Percentiles rank a stretch among this genome's conserved stretches.
These are phyloP conservation scores for Dactylonectria macrodidyma DNA, from an alignment of 2,329 filamentous ascomycete genomes.

Conservation along the genomic window DNA sequence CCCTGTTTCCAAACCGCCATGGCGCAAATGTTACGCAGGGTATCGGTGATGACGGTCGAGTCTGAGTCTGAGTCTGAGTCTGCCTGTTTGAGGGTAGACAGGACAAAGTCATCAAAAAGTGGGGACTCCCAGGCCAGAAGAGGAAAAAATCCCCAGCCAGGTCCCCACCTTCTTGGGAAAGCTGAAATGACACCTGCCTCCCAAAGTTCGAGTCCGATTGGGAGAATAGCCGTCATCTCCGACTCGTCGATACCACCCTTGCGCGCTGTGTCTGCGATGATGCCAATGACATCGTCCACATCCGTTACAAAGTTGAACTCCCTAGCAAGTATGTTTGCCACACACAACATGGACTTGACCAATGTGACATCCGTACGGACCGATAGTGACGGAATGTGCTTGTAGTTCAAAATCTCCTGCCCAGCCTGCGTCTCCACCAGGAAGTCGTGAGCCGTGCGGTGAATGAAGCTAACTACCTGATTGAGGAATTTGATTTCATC, in stretches of 20 bases:
- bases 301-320: background rate
- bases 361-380: background rate
- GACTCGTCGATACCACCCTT: background rate
- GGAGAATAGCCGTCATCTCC: background rate
- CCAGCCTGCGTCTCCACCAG: conserved; percentile 1
- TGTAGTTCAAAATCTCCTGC: background rate
- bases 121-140: background rate
- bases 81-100: background rate
- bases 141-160: background rate
- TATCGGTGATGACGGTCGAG: background rate
- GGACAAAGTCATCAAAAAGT: background rate
- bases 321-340: background rate
- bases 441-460: conserved; percentile 11
- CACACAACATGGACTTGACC: background rate
- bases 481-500: background rate
- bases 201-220: background rate
- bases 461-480: background rate
- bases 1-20: background rate
- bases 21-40: background rate
- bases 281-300: background rate
- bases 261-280: background rate
- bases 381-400: background rate
- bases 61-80: background rate
- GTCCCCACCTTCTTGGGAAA: background rate
- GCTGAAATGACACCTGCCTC: background rate